Evolutionary conservation across 2,329 filamentous ascomycete species (phyloP).

Genomic region (Pyrenochaeta sp.): DNA sequence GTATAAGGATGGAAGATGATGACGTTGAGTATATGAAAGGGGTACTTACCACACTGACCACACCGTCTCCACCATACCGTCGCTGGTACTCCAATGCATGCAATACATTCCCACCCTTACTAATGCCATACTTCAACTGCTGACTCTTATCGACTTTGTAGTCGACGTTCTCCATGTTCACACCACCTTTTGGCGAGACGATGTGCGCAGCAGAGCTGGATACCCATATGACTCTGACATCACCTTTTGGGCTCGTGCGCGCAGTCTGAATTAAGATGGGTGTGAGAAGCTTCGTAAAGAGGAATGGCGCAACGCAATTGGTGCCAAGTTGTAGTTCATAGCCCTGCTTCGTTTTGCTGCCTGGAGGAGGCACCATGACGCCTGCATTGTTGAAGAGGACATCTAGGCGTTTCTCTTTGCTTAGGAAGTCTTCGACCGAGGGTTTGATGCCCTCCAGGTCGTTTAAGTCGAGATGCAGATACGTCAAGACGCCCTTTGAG

Average conservation of each 20-base stretch:
- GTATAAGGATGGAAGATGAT: neutral
- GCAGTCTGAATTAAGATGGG: conserved; percentile 48
- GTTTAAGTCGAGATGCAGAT: conserved; percentile 50
- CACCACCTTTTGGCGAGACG: conserved; percentile 18
- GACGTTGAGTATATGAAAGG: too few relatives aligned
- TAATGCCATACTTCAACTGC: conserved; percentile 29
- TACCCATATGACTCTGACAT: conserved; percentile 50
- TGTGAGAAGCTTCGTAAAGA: conserved; percentile 51
- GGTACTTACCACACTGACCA: conserved; percentile 30
- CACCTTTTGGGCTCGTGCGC: conserved; percentile 18
- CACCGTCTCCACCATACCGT: conserved; percentile 18
- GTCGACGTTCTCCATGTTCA: conserved; percentile 27
- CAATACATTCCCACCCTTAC: conserved; percentile 40
- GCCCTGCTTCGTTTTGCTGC: conserved; percentile 30
- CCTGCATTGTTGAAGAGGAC: conserved; percentile 52
- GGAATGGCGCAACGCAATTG: conserved; percentile 52
- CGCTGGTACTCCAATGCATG: conserved; percentile 31
- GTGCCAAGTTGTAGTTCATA: conserved; percentile 49
- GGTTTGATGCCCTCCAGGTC: conserved; percentile 52
- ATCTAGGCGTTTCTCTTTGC: conserved; percentile 52
- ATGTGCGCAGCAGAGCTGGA: conserved; percentile 13
- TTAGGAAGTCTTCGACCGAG: conserved; percentile 48
- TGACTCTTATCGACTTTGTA: conserved; percentile 13
- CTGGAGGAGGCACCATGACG: conserved; percentile 40
- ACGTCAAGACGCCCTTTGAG: conserved; percentile 24